Base-by-base conservation (phyloP, 371 early-diverging fungal species). In the Mucor circinelloides region DNA sequence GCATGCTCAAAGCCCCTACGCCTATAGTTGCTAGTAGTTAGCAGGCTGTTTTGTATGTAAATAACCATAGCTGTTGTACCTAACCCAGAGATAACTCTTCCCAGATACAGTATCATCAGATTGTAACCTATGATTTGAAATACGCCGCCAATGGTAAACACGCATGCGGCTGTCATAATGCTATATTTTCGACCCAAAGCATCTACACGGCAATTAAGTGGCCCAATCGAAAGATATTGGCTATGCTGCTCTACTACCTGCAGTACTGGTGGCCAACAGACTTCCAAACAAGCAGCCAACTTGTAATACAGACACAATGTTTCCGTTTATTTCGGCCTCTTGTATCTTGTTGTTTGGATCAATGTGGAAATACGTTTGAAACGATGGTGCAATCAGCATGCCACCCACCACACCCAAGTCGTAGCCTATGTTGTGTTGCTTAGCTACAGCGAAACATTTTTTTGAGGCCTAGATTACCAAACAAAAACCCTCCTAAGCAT, bases 281-380 rank as follows among this genome's bases (percentile, higher is more conserved):
- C 74, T 69, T 40, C 78, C 78, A 48, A 71, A 60, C 15, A 78
- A 60, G 54, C 78, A 78, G 4, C 78, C 78, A 28, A 78, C 44
- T 40, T 78, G 78, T 48, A 78, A 48, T 27, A 76, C 56, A 12
- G 76, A 65, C 7, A 78, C 78, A 32, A 78, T 71, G 25, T 66
- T 76, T 42, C 78, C 78, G 54, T 73, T 73, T n/a, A 78, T 65
- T 25, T 71, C 56, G 3, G 78, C 78, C 54, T 76, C 74, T 28
- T 56, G 56, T 21, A 66, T 54, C 27, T 68, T 76, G 25, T 78
- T 69, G 40, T 63, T 73, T 30, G 78, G 73, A 28, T 76, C 76
- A 21, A 78, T 78, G 19, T 64, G 70, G 61, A 78, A 78, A 36
- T 78, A 70, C 2, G 66, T 52, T 62, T 76, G 76, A 40, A 78